Evolutionary conservation across 192 early-diverging fungal genomes (phyloP), one percentile per base, ranked within the genome.

Genomic region (Entomortierella parvispora): DNA sequence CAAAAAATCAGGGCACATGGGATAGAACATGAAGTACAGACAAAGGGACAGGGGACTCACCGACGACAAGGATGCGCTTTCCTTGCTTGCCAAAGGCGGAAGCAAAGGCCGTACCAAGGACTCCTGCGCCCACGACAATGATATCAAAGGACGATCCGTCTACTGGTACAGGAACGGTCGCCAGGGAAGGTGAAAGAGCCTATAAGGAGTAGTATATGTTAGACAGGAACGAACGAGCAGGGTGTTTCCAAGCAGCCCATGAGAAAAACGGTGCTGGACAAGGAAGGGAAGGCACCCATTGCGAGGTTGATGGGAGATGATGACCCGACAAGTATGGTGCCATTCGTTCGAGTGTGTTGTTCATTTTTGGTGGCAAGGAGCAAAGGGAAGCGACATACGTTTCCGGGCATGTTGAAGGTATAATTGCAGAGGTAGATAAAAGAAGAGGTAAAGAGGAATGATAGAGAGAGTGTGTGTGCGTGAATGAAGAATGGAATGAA

Each of bases 21-120:
- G n/a, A n/a, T n/a, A n/a, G n/a, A n/a, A n/a, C n/a, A n/a, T n/a
- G n/a, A n/a, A n/a, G n/a, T n/a, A n/a, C n/a, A n/a, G n/a, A n/a
- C 10, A n/a, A 6, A 18, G 10, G 9, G 25, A 40, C 37, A 37
- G 34, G 7, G 14, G 2, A 45, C 83, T 61, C 23, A 83, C 86
- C 78, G 48, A 92, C 61, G 12, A 91, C 63, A 14, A 93, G 71
- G 3, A 95, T 90, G n/a, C 84, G 86, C 54, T 93, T 88, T 23
- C 90, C 89, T 58, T 93, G 85, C 33, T 65, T 70, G 7, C 89
- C 94, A 55, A 99, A 89, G 8, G 91, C 84, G 45, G 82, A 82
- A 2, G 97, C 97, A 29, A 92, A 87, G 2, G 96, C 93, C 52
- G 88, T 89, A n/a, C 97, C 97, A 3, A 92, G 89, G n/a, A 97